Evolutionary conservation across 1,284 basidiomycete species (phyloP).

Genomic region (Trichosporon asahii): DNA sequence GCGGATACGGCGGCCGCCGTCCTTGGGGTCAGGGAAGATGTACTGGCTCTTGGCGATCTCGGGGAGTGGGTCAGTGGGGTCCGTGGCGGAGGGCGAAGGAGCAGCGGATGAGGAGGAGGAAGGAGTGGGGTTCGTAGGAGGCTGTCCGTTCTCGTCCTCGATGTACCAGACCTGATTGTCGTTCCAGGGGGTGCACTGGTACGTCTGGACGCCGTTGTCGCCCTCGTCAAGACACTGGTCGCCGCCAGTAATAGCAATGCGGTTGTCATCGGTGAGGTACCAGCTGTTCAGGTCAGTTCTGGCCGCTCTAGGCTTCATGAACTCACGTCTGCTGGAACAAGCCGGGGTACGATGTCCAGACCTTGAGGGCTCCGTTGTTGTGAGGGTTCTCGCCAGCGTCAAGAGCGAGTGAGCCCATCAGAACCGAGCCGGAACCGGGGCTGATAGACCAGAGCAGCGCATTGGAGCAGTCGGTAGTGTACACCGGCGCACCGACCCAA

Average conservation of each 20-base stretch:
- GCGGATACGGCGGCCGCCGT: not conserved
- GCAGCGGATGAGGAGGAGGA: not conserved
- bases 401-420: constrained; percentile 12
- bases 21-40: not conserved
- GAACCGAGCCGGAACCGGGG: not conserved
- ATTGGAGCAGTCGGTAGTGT: not conserved
- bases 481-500: not conserved
- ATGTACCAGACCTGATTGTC: constrained; percentile 19
- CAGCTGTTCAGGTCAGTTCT: not conserved
- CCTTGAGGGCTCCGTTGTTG: constrained; percentile 23
- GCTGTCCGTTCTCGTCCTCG: constrained; percentile 1
- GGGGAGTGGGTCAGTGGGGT: not conserved
- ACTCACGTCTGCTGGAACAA: constrained; percentile 25
- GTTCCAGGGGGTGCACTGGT: constrained; percentile 17
- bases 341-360: constrained; percentile 21
- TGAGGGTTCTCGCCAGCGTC: constrained; percentile 30
- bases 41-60: not conserved
- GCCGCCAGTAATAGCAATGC: constrained; percentile 33
- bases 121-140: not conserved
- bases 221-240: constrained; percentile 24
- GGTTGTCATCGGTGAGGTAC: constrained; percentile 18
- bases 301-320: too few relatives aligned
- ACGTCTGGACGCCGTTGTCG: constrained; percentile 21
- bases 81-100: not conserved
- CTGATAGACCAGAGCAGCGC: constrained; percentile 6